Conservation (phyloP, 2,329 filamentous ascomycete species). For the Aspergillaceae sp. region DNA sequence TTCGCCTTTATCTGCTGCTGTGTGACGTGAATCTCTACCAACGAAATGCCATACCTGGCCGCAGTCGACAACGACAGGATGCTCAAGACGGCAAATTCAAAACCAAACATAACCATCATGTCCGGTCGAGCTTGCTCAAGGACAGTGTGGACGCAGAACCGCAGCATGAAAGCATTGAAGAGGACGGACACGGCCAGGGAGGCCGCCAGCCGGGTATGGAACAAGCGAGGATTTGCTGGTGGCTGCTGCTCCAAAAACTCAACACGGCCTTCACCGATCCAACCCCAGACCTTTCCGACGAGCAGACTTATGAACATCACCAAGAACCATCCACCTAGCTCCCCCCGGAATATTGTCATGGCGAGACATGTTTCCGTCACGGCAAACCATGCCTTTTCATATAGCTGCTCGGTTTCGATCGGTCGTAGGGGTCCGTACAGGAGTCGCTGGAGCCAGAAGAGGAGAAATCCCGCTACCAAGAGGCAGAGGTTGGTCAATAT, state of each 20-base stretch:
- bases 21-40: conserved; percentile 68
- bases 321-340: conserved; percentile 88
- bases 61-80: conserved; percentile 73
- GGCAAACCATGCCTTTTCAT: conserved; percentile 96
- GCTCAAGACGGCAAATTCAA: conserved; percentile 84
- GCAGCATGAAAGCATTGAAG: conserved; percentile 73
- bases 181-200: conserved; percentile 70
- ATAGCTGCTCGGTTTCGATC: conserved; percentile 93
- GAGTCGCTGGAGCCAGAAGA: conserved; percentile 80
- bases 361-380: conserved; percentile 93
- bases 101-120: conserved; percentile 99
- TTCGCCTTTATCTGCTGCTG: conserved; percentile 63
- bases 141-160: conserved; percentile 73
- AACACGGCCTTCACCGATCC: conserved; percentile 92
- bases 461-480: conserved; percentile 66
- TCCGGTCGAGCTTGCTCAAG: conserved; percentile 82
- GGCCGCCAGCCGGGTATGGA: conserved; percentile 71
- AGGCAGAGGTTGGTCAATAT: conserved; percentile 87
- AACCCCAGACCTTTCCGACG: conserved; percentile 94
- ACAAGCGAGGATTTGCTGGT: conserved; percentile 75
- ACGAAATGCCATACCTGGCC: conserved; percentile 66
- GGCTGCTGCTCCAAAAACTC: conserved; percentile 94
- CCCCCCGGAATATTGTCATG: conserved; percentile 96
- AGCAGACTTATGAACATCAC: conserved; percentile 92
- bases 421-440: conserved; percentile 85